Conservation (phyloP, 2,329 filamentous ascomycete species). For the Paraphoma chrysanthemicola region DNA sequence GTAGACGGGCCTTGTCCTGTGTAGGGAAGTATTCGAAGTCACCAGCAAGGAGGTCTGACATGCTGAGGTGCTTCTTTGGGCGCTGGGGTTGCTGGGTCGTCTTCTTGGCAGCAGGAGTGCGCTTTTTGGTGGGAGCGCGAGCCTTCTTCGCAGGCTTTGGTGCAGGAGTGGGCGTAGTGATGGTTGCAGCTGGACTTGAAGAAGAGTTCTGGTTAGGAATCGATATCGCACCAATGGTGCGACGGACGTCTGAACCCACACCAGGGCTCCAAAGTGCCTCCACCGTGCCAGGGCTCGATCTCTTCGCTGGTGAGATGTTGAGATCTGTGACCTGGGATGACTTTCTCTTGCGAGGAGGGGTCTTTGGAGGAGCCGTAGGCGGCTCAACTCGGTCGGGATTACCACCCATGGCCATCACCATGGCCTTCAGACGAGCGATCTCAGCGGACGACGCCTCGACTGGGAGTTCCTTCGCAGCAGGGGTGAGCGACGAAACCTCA, state of each 20-base stretch:
- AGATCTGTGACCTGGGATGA: neutral
- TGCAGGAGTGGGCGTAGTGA: neutral
- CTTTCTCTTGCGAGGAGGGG: constrained; percentile 3
- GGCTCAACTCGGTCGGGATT: neutral
- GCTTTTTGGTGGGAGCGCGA: neutral
- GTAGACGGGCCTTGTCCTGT: constrained; percentile 23
- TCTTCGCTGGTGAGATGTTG: neutral
- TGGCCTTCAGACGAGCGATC: constrained; percentile 8
- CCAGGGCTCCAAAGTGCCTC: constrained; percentile 14
- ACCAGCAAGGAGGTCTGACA: constrained; percentile 14
- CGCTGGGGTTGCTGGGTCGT: neutral
- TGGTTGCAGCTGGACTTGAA: constrained; percentile 11
- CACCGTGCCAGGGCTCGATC: constrained; percentile 1
- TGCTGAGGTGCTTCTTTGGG: constrained; percentile 4
- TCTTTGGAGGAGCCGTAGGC: neutral
- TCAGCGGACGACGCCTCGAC: constrained; percentile 1
- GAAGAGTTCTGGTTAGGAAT: neutral
- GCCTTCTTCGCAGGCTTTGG: constrained; percentile 1
- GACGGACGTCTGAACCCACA: neutral
- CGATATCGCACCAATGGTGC: neutral
- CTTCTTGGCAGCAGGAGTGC: constrained; percentile 3
- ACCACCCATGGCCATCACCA: neutral
- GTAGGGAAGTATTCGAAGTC: constrained; percentile 14
- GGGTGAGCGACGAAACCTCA: neutral
- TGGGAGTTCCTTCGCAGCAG: neutral